phyloP scores from a whole-genome alignment of 1,284 basidiomycete genomes.

The Volvariella volvacea region DNA sequence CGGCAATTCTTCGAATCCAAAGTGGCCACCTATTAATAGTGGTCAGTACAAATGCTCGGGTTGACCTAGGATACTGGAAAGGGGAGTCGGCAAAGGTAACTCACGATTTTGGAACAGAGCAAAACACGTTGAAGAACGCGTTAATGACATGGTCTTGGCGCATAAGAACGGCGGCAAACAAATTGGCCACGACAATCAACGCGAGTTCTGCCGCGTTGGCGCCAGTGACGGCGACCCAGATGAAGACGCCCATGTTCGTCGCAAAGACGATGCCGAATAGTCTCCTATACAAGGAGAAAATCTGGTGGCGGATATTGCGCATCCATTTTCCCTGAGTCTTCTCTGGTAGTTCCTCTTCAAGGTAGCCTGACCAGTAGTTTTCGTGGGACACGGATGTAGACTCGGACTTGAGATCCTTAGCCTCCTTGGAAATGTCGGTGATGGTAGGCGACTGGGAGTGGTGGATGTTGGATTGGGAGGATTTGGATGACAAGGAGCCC shows the following conservation, averaged over 20 bases:
- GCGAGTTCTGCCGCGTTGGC: conserved; percentile 41
- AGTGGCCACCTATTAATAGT: conserved; percentile 38
- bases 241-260: conserved; percentile 45
- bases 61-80: no score
- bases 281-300: conserved; percentile 50
- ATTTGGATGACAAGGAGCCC: background rate
- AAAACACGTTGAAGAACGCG: conserved; percentile 45
- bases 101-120: conserved; percentile 41
- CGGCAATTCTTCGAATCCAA: conserved; percentile 43
- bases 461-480: conserved; percentile 4
- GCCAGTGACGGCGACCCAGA: conserved; percentile 33
- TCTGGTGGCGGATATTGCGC: conserved; percentile 46
- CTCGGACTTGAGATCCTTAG: no score
- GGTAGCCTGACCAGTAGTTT: conserved; percentile 43
- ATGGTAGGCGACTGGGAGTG: conserved; percentile 4
- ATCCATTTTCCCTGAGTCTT: conserved; percentile 40
- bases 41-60: background rate
- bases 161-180: conserved; percentile 53
- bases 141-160: conserved; percentile 58
- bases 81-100: no score
- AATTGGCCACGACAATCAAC: conserved; percentile 42
- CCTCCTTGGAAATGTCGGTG: no score
- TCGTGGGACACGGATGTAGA: conserved; percentile 15
- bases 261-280: conserved; percentile 52
- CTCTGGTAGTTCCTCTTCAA: conserved; percentile 41